Conservation (phyloP, 2,329 filamentous ascomycete species). For the Talaromyces sp. region DNA sequence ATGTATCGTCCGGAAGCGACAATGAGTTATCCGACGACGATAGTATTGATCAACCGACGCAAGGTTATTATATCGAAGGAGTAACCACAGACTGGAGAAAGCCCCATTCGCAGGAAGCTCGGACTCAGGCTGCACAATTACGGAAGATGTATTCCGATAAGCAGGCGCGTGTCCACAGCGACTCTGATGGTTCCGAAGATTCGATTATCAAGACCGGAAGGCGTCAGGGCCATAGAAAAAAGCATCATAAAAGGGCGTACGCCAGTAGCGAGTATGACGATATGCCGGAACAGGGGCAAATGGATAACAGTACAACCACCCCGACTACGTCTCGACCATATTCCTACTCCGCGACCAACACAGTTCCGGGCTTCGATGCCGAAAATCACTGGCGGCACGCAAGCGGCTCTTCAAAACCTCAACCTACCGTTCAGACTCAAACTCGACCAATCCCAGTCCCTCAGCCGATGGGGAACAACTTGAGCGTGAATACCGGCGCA, state of each 20-base stretch:
- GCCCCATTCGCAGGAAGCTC: constrained; percentile 38
- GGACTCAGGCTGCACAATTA: constrained; percentile 28
- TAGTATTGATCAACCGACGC: constrained; percentile 21
- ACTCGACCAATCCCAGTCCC: constrained; percentile 15
- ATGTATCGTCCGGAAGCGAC: constrained; percentile 26
- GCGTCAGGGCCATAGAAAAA: background rate
- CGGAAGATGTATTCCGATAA: constrained; percentile 33
- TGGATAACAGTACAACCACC: background rate
- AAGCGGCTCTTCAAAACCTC: background rate
- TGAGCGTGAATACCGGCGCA: background rate
- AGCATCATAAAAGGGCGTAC: background rate
- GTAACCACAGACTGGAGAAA: constrained; percentile 35
- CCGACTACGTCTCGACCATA: constrained; percentile 13
- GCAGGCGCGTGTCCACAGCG: constrained; percentile 38
- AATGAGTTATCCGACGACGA: constrained; percentile 22
- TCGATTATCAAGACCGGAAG: background rate
- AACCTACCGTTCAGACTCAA: background rate
- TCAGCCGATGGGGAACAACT: background rate
- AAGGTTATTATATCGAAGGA: constrained; percentile 36
- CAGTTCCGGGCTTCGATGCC: constrained; percentile 12
- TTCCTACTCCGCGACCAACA: constrained; percentile 14
- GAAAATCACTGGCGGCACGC: constrained; percentile 14
- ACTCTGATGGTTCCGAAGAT: constrained; percentile 25
- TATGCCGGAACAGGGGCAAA: constrained; percentile 8
- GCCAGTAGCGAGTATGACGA: constrained; percentile 5